Evolutionary conservation across 2,329 filamentous ascomycete species (phyloP).

Genomic region (Hypoxylon sp.): DNA sequence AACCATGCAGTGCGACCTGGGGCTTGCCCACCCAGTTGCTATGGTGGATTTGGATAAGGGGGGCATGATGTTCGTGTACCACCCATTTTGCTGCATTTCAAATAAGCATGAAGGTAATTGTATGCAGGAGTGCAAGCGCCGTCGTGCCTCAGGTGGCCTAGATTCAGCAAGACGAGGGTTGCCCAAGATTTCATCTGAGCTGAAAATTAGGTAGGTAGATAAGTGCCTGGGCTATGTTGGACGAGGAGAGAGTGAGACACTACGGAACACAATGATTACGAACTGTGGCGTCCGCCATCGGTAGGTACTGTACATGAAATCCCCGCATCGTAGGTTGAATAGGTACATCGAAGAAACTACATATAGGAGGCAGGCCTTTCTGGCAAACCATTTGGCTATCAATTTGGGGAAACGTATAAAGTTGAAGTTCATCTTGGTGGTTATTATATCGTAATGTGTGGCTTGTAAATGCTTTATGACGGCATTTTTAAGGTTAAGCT

Average conservation of each 20-base stretch:
- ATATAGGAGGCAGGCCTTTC: too few species aligned
- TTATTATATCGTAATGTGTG: not conserved
- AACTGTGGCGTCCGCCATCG: not conserved
- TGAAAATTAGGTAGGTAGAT: not conserved
- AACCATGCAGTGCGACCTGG: not conserved
- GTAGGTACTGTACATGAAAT: not conserved
- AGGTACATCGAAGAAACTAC: not conserved
- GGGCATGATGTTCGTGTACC: not conserved
- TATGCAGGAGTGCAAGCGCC: not conserved
- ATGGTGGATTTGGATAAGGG: not conserved
- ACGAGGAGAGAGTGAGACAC: not conserved
- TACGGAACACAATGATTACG: not conserved
- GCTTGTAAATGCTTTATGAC: too few species aligned
- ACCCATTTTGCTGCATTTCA: not conserved
- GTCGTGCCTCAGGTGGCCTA: not conserved
- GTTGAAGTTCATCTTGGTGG: not conserved
- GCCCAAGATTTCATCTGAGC: not conserved
- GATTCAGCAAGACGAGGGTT: not conserved
- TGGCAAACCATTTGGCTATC: not conserved
- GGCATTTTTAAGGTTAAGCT: too few species aligned
- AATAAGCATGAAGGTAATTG: not conserved
- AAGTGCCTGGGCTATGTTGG: not conserved
- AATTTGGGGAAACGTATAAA: too few species aligned
- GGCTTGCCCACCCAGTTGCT: not conserved
- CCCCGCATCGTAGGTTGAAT: not conserved